Conservation (phyloP, 164 flowering plant genomes). For the Vitis riparia region DNA sequence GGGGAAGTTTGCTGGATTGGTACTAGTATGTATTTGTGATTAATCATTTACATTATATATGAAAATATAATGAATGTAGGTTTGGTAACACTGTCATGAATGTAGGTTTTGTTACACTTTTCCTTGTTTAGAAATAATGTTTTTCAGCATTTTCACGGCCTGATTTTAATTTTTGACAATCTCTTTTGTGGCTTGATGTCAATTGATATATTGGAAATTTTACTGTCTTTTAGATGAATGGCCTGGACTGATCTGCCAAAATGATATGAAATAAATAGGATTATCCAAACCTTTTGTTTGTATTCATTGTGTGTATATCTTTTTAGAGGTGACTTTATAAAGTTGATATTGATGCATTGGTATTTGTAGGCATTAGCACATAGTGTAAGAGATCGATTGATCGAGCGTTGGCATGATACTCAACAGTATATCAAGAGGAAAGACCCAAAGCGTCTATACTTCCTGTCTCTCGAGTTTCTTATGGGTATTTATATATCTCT, state of each 20-base stretch:
- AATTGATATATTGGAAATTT: neutral
- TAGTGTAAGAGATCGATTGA: slow-evolving; percentile 58
- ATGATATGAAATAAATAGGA: neutral
- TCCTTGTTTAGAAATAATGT: too few species aligned
- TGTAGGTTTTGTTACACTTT: too few species aligned
- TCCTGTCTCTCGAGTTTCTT: slow-evolving; percentile 59
- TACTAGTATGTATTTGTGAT: too few species aligned
- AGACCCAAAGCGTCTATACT: slow-evolving; percentile 62
- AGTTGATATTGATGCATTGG: slow-evolving; percentile 14
- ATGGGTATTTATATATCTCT: slow-evolving; percentile 41
- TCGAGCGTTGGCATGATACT: slow-evolving; percentile 68
- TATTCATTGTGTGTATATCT: neutral
- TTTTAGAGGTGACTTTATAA: neutral
- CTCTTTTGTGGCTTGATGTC: too few species aligned
- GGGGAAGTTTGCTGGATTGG: too few species aligned
- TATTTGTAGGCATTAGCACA: slow-evolving; percentile 53
- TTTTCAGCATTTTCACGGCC: too few species aligned
- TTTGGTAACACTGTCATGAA: too few species aligned
- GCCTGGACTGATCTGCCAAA: neutral
- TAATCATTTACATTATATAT: too few species aligned
- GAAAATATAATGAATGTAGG: too few species aligned
- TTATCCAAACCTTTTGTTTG: neutral
- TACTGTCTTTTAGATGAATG: neutral
- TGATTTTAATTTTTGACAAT: too few species aligned
- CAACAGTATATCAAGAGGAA: slow-evolving; percentile 51